These are phyloP conservation scores for Trichomonascus vanleenenianus DNA, from an alignment of 805 yeast species.

Conservation along the genomic window DNA sequence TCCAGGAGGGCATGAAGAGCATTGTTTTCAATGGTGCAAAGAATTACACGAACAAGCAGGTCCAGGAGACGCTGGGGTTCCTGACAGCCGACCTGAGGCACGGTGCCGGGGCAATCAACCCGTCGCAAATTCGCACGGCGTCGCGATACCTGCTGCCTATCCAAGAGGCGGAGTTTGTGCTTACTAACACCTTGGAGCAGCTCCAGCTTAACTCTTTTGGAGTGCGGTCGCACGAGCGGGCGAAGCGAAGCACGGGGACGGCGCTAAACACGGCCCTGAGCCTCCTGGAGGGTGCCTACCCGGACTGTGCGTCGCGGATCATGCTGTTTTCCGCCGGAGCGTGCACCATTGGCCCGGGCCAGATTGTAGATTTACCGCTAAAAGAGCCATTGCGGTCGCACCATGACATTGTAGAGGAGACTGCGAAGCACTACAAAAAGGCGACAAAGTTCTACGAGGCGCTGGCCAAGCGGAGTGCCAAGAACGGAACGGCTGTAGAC, in stretches of 20 bases:
- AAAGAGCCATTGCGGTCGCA: slow-evolving; percentile 93
- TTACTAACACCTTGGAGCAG: slow-evolving; percentile 64
- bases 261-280: slow-evolving; percentile 75
- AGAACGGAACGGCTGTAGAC: slow-evolving; percentile 73
- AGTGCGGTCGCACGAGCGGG: slow-evolving; percentile 56
- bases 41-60: slow-evolving; percentile 51
- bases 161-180: slow-evolving; percentile 66
- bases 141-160: slow-evolving; percentile 57
- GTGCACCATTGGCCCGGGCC: slow-evolving; percentile 80
- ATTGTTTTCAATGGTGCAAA: slow-evolving; percentile 57
- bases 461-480: slow-evolving; percentile 61
- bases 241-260: slow-evolving; percentile 78
- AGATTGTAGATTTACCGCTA: slow-evolving; percentile 74
- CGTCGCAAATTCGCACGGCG: slow-evolving; percentile 20
- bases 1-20: slow-evolving; percentile 43
- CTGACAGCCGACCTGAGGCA: slow-evolving; percentile 19
- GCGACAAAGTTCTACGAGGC: slow-evolving; percentile 73
- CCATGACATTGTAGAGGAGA: slow-evolving; percentile 54
- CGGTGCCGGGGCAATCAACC: slow-evolving; percentile 10
- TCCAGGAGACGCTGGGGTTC: slow-evolving; percentile 54
- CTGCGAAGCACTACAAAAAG: slow-evolving; percentile 81
- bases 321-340: slow-evolving; percentile 86
- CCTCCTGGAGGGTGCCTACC: slow-evolving; percentile 65
- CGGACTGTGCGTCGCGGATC: slow-evolving; percentile 73
- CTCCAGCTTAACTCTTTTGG: slow-evolving; percentile 73